A percentile compares a stretch with the other conserved stretches of the same genome.
Conservation (phyloP, 2,329 filamentous ascomycete species). For the Aspergillus fijiensis region DNA sequence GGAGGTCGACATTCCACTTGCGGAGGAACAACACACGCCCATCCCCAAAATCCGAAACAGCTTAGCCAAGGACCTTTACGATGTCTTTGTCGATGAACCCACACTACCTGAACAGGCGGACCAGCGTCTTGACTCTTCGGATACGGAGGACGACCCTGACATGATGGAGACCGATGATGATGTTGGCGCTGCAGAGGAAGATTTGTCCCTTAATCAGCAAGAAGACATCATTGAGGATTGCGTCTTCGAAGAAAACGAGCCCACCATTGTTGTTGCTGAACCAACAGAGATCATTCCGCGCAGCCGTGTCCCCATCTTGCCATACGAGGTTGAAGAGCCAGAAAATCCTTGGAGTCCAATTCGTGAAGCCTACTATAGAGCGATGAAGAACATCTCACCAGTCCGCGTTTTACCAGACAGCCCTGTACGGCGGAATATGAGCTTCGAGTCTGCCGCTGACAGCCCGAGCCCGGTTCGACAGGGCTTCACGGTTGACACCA, state of each 20-base stretch:
- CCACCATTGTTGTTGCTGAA: slow-evolving; percentile 21
- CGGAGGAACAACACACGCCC: background rate
- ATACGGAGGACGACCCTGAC: background rate
- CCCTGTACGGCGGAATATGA: background rate
- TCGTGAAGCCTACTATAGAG: background rate
- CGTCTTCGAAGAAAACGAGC: slow-evolving; percentile 21
- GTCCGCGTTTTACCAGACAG: background rate
- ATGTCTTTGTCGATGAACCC: slow-evolving; percentile 20
- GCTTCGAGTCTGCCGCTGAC: background rate
- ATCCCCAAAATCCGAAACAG: background rate
- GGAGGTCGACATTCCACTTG: background rate
- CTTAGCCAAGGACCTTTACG: slow-evolving; percentile 17
- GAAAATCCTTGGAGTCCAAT: slow-evolving; percentile 13
- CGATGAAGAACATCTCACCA: background rate
- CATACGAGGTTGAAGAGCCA: slow-evolving; percentile 24
- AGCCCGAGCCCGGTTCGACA: background rate
- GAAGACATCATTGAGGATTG: slow-evolving; percentile 15
- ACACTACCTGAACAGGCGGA: background rate
- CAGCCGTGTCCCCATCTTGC: slow-evolving; percentile 15
- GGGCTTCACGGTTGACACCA: background rate
- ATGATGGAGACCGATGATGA: slow-evolving; percentile 2
- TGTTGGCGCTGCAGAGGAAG: background rate
- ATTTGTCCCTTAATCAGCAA: slow-evolving; percentile 10
- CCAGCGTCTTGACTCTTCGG: background rate
- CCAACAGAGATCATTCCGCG: slow-evolving; percentile 9